Base-by-base conservation (phyloP, 352 stramenopile species). In the Phytophthora citricola region DNA sequence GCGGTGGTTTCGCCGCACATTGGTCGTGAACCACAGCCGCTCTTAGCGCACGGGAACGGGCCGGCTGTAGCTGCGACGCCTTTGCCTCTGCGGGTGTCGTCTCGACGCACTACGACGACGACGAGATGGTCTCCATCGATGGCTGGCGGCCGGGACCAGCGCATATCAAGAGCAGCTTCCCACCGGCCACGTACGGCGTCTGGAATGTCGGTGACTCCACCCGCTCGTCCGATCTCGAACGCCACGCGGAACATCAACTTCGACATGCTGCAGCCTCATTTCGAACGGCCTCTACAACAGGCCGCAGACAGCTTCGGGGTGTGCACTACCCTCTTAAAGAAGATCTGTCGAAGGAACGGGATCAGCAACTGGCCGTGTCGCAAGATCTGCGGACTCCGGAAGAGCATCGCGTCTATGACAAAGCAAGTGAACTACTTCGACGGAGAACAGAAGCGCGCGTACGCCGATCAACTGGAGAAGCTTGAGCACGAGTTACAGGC, bases 261-360 rank as follows among this genome's bases (percentile, higher is more conserved):
- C 9, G 59, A 29, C 4, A 87, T 87, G 78, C 59, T 89, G 36
- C 78, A 83, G 48, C 66, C 66, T 26, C 79, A 89, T 51, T 91
- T 91, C 54, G 66, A 89, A 34, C 69, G 78, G 4, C 78, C 82
- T 17, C 41, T 91, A 40, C 74, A 84, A 40, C 76, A 81, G 20
- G 80, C 79, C 2, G 80, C 78, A 14, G 63, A 75, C 41, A 76
- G 73, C 27, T 90, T 89, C 58, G 80, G 80, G 3, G 73, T 91
- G 12, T 91, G 82, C 45, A 89, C 77, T 26, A 91, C 82, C 15
- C 32, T 89, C 5, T 59, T 91, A 38, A 91, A 91, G 71, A 89
- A 88, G 17, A 89, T 91, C 47, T 89, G 79, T 53, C 69, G 82
- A 12, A 75, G 80, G 36, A 86, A 83, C 31, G 82, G 82, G 5